Conservation (phyloP, 148 eudicot genomes). For the Rhododendron ovatum region DNA sequence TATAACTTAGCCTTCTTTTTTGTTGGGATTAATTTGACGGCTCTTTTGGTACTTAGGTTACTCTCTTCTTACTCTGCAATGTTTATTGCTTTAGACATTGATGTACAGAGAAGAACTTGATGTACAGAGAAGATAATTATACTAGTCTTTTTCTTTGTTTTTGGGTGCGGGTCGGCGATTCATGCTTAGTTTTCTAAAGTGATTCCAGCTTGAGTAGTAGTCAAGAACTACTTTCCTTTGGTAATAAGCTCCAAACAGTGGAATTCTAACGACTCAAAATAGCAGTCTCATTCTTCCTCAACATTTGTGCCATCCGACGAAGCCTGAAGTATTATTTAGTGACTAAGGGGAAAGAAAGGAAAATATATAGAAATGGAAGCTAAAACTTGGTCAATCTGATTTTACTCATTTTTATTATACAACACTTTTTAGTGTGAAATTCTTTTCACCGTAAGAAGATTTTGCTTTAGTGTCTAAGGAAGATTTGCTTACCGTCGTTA, state of each 20-base stretch:
- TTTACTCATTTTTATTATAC: not conserved
- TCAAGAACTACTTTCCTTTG: not conserved
- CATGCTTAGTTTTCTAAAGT: not conserved
- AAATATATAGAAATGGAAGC: not conserved
- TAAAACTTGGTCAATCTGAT: not conserved
- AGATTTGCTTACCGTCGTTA: not conserved
- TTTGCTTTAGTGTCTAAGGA: not conserved
- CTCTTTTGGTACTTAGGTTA: not conserved
- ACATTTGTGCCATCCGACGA: not conserved
- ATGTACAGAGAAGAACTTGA: not conserved
- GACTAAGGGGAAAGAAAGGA: not conserved
- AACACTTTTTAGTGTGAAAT: not conserved
- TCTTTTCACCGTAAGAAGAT: not conserved
- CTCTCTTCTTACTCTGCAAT: not conserved
- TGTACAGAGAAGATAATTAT: not conserved
- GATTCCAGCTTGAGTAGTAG: not conserved
- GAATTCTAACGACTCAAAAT: not conserved
- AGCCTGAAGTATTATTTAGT: not conserved
- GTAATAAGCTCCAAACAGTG: too few species aligned
- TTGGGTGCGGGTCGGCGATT: not conserved
- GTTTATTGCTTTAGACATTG: not conserved
- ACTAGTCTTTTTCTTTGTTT: not conserved
- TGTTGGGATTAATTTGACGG: not conserved
- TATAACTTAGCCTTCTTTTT: not conserved
- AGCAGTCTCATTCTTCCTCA: not conserved